Evolutionary conservation across 2,329 filamentous ascomycete species (phyloP).

Genomic region (Claviceps sp.): DNA sequence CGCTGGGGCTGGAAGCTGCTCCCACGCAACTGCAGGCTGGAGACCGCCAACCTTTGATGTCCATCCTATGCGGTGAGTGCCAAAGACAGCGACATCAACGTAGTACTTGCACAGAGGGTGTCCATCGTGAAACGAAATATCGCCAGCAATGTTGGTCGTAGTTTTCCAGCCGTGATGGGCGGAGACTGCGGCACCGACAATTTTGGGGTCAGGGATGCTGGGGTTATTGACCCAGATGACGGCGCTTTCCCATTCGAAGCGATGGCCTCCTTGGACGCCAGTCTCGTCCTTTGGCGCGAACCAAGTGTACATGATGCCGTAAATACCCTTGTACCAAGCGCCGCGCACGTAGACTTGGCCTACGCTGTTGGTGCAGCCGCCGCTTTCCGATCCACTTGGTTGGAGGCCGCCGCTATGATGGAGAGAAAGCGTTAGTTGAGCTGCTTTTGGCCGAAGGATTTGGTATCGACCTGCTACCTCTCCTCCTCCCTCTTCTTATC

Average conservation of each 20-base stretch:
- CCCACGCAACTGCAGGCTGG: neutral
- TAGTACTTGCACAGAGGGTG: neutral
- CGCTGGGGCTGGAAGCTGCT: neutral
- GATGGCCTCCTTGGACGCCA: neutral
- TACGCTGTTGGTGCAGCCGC: neutral
- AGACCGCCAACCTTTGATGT: neutral
- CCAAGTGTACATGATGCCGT: neutral
- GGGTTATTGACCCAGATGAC: neutral
- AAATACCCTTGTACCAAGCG: neutral
- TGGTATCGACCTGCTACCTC: neutral
- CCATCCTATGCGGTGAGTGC: neutral
- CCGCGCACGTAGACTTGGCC: neutral
- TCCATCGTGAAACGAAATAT: neutral
- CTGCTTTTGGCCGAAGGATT: too few relatives aligned
- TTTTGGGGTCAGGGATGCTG: rapidly evolving
- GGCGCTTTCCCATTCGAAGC: neutral
- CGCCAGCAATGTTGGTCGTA: neutral
- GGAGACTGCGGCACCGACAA: neutral
- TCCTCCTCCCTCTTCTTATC: neutral
- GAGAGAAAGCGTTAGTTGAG: neutral
- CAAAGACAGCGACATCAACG: neutral
- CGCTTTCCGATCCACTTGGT: neutral
- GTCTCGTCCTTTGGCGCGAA: neutral
- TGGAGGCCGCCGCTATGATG: neutral
- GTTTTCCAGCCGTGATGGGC: neutral